A percentile compares a stretch with the other conserved stretches of the same genome.
These are phyloP conservation scores for Fusarium torreyae DNA, from an alignment of 2,329 filamentous ascomycete genomes.

Conservation along the genomic window DNA sequence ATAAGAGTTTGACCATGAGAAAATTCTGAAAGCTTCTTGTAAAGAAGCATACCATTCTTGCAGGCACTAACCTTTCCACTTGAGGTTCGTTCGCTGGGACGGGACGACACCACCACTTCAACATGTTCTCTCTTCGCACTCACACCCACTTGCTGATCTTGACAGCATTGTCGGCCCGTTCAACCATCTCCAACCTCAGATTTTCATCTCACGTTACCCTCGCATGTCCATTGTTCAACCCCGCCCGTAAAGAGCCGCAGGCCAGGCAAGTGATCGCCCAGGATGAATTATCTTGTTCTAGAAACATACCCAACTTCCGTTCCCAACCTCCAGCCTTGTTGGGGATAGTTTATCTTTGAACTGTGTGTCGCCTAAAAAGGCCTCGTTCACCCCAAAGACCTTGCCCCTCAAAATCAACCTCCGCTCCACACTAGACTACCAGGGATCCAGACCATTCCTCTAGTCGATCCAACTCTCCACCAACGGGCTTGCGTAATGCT, in stretches of 20 bases:
- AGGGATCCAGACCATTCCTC: constrained; percentile 47
- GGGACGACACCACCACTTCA: constrained; percentile 32
- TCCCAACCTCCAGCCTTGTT: constrained; percentile 42
- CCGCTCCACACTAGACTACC: constrained; percentile 29
- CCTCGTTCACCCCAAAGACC: constrained; percentile 7
- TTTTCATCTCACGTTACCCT: constrained; percentile 5
- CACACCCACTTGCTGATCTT: constrained; percentile 30
- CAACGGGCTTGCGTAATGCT: constrained; percentile 47
- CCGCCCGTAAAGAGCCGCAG: constrained; percentile 39
- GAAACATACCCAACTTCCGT: constrained; percentile 28
- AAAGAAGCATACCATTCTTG: constrained; percentile 37
- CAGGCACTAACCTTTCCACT: constrained; percentile 40
- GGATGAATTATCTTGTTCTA: constrained; percentile 30
- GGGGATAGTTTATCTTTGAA: constrained; percentile 32
- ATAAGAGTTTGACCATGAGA: constrained; percentile 11
- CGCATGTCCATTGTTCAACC: constrained; percentile 9
- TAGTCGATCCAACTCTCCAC: constrained; percentile 29
- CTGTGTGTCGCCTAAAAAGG: constrained; percentile 37
- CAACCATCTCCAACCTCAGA: constrained; percentile 35
- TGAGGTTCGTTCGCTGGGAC: constrained; percentile 26
- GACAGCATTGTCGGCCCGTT: constrained; percentile 36
- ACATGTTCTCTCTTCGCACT: background rate
- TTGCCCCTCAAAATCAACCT: constrained; percentile 5
- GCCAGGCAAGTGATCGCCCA: constrained; percentile 31
- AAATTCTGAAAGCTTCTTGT: constrained; percentile 31